Percentiles rank a stretch among this genome's conserved stretches.
phyloP scores from a whole-genome alignment of 768 basidiomycete genomes.

The Boletus rubropictus region DNA sequence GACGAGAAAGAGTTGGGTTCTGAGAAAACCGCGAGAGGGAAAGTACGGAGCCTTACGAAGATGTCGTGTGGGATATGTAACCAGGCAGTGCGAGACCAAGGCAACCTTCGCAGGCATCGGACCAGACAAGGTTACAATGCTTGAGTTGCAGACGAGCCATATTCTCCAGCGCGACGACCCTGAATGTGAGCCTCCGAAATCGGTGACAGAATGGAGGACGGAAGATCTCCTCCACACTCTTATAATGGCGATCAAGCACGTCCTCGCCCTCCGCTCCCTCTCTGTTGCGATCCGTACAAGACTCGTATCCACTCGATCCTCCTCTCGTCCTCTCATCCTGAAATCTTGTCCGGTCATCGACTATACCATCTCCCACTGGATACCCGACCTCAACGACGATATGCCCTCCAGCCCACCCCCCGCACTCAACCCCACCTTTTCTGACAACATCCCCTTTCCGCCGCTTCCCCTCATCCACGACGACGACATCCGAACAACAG shows the following conservation, averaged over 20 bases:
- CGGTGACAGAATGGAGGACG: background rate
- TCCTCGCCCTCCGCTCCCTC: background rate
- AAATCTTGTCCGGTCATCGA: background rate
- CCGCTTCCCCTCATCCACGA: constrained; percentile 52
- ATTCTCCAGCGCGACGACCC: too few species aligned
- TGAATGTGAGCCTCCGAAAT: too few species aligned
- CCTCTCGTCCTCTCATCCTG: background rate
- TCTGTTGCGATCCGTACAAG: background rate
- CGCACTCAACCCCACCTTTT: constrained; percentile 28
- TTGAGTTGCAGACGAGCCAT: too few species aligned
- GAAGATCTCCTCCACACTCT: background rate
- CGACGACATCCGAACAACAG: constrained; percentile 41
- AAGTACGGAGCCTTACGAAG: too few species aligned
- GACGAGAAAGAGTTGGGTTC: too few species aligned
- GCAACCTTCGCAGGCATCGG: too few species aligned
- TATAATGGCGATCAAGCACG: background rate
- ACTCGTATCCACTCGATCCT: background rate
- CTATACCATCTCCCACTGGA: constrained; percentile 1
- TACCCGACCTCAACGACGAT: background rate
- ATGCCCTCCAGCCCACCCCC: constrained; percentile 4
- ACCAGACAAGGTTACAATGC: too few species aligned
- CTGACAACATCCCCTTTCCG: constrained; percentile 37
- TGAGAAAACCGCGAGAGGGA: too few species aligned
- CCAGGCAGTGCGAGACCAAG: too few species aligned
- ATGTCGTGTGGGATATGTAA: too few species aligned